Evolutionary conservation across 225 moss, liverwort and hornwort species (phyloP).

Genomic region (Ulota crispa): DNA sequence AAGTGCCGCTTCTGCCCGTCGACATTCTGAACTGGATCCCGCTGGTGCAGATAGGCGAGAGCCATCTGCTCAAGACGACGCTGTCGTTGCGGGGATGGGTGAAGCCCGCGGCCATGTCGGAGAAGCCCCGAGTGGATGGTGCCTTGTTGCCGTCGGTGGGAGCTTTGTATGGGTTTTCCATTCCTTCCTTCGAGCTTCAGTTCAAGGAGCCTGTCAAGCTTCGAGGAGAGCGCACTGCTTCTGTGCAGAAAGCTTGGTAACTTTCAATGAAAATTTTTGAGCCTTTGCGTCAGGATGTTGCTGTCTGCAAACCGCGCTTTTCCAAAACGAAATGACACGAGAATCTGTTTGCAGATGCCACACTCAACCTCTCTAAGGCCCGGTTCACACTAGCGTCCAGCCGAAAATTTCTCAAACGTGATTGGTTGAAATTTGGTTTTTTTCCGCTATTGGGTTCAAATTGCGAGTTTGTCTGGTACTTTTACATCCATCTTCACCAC

Average conservation of each 20-base stretch:
- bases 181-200: slow-evolving; percentile 27
- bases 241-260: background rate
- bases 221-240: background rate
- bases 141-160: slow-evolving; percentile 19
- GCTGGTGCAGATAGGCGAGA: slow-evolving; percentile 24
- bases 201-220: slow-evolving; percentile 26
- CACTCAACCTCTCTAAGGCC: no score
- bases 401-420: no score
- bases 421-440: no score
- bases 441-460: no score
- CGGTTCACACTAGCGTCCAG: no score
- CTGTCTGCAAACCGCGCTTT: background rate
- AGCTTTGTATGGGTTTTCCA: slow-evolving; percentile 13
- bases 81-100: slow-evolving; percentile 23
- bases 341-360: background rate
- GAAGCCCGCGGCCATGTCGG: slow-evolving; percentile 31
- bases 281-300: background rate
- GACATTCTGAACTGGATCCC: slow-evolving; percentile 21
- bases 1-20: slow-evolving; percentile 29
- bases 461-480: no score
- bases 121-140: slow-evolving; percentile 15
- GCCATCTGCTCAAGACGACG: slow-evolving; percentile 21
- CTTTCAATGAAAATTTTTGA: background rate
- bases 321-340: background rate
- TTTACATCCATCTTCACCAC: no score